These are phyloP conservation scores for Dothistroma septosporum DNA, from an alignment of 2,329 filamentous ascomycete genomes.

Conservation along the genomic window DNA sequence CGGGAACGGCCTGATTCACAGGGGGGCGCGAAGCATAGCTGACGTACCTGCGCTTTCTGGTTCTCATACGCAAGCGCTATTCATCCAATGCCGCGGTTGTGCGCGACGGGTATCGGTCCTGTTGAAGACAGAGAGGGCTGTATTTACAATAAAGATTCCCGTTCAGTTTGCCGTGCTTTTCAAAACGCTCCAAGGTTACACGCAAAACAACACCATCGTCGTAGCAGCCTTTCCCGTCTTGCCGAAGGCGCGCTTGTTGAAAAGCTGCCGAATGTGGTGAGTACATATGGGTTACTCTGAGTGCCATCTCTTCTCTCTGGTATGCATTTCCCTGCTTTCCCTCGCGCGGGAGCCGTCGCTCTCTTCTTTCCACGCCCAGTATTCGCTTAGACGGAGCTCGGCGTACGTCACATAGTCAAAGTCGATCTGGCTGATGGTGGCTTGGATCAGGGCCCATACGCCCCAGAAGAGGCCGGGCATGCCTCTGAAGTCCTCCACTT, in stretches of 20 bases:
- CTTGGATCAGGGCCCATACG: slow-evolving; percentile 93
- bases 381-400: slow-evolving; percentile 79
- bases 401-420: slow-evolving; percentile 96
- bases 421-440: slow-evolving; percentile 88
- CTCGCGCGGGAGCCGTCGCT: slow-evolving; percentile 57
- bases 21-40: too few species aligned
- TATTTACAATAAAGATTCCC: background rate
- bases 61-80: background rate
- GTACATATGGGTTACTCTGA: slow-evolving; percentile 11
- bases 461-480: slow-evolving; percentile 89
- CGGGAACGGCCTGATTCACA: background rate
- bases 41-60: background rate
- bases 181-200: background rate
- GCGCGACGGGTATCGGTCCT: background rate
- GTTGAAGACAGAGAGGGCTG: background rate
- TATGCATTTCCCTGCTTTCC: slow-evolving; percentile 57
- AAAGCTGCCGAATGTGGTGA: background rate
- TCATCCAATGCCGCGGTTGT: background rate
- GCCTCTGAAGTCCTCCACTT: slow-evolving; percentile 84
- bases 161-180: slow-evolving; percentile 2
- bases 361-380: slow-evolving; percentile 86
- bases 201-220: background rate
- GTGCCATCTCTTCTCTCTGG: slow-evolving; percentile 75
- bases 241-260: slow-evolving; percentile 1
- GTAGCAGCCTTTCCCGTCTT: background rate